These are phyloP conservation scores for Penicillium capsulatum DNA, from an alignment of 2,329 filamentous ascomycete species.

Conservation along the genomic window DNA sequence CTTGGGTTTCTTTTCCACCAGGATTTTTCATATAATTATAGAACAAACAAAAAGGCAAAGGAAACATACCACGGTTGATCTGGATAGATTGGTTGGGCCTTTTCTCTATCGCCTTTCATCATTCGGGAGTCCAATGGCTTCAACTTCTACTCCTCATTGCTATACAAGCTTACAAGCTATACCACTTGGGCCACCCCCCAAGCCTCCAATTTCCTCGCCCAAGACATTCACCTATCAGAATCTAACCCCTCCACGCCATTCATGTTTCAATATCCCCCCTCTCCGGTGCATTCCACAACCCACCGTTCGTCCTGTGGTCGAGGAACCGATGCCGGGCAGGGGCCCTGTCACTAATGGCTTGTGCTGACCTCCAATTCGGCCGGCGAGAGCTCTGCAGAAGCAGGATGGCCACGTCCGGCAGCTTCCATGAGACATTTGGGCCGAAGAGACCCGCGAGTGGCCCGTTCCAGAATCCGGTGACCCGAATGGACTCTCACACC, in stretches of 20 bases:
- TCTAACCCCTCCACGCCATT: no score
- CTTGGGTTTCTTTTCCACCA: no score
- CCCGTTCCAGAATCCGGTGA: constrained; percentile 26
- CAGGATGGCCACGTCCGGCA: constrained; percentile 19
- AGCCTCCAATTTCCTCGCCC: neutral
- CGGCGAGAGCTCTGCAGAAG: constrained; percentile 16
- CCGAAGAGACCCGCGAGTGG: constrained; percentile 25
- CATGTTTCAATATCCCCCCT: neutral
- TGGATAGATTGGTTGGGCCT: no score
- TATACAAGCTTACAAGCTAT: no score
- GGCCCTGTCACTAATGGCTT: constrained; percentile 19
- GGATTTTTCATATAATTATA: no score
- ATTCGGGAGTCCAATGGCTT: no score
- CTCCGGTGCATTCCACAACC: constrained; percentile 24
- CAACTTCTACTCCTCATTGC: no score
- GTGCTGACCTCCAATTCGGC: constrained; percentile 20
- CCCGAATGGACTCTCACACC: constrained; percentile 24
- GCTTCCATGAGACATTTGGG: constrained; percentile 26
- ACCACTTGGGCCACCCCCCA: no score
- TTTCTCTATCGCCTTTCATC: no score
- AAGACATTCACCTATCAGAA: neutral
- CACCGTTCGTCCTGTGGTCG: constrained; percentile 15
- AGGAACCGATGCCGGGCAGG: constrained; percentile 18
- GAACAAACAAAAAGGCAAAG: no score
- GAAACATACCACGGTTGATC: no score